phyloP scores from a whole-genome alignment of 2,329 filamentous ascomycete species.

The Sclerotinia sclerotiorum region DNA sequence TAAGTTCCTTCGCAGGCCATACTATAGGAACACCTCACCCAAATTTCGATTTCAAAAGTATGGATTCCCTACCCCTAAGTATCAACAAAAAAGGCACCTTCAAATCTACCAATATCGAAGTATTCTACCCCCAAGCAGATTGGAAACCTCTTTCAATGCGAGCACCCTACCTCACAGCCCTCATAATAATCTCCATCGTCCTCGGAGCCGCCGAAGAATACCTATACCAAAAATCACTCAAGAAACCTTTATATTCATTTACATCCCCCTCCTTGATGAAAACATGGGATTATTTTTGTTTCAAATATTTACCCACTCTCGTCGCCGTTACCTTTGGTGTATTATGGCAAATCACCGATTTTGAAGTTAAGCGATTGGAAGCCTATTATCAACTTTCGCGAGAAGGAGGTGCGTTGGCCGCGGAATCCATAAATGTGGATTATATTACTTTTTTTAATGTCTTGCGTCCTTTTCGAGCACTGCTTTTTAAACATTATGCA shows the following conservation, averaged over 20 bases:
- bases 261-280: conserved; percentile 51
- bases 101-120: conserved; percentile 45
- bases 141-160: conserved; percentile 68
- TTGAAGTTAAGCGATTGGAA: conserved; percentile 66
- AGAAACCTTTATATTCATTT: conserved; percentile 48
- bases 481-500: conserved; percentile 64
- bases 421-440: conserved; percentile 63
- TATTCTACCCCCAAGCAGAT: conserved; percentile 63
- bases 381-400: conserved; percentile 66
- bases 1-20: conserved; percentile 34
- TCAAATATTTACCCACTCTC: conserved; percentile 64
- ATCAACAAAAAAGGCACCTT: conserved; percentile 29
- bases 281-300: conserved; percentile 55
- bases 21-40: conserved; percentile 23
- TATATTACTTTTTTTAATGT: conserved; percentile 70
- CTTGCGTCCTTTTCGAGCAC: conserved; percentile 61
- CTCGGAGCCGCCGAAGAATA: conserved; percentile 56
- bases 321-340: conserved; percentile 62
- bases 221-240: conserved; percentile 52
- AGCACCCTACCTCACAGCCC: conserved; percentile 56
- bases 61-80: conserved; percentile 29
- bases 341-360: conserved; percentile 65
- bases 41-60: conserved; percentile 27
- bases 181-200: conserved; percentile 54
- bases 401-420: conserved; percentile 58